phyloP scores from a whole-genome alignment of 2,329 filamentous ascomycete genomes.

The Aspergillus pseudoglaucus region DNA sequence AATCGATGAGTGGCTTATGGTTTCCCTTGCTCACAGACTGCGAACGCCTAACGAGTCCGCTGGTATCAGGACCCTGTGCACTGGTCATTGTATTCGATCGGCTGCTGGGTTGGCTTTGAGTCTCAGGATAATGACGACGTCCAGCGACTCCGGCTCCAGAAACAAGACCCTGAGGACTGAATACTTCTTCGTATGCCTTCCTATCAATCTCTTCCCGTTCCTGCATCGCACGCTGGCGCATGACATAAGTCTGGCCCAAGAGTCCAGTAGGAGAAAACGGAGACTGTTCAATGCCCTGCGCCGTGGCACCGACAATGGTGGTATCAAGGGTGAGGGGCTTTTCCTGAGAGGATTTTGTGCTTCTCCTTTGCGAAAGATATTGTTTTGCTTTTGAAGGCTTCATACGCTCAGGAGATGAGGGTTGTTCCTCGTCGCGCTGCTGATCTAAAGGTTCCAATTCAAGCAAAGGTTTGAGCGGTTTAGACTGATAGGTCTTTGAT shows the following conservation, averaged over 20 bases:
- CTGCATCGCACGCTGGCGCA: slow-evolving; percentile 35
- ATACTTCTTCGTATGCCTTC: slow-evolving; percentile 37
- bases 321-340: slow-evolving; percentile 21
- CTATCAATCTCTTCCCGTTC: slow-evolving; percentile 33
- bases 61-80: slow-evolving; percentile 14
- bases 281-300: slow-evolving; percentile 17
- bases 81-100: slow-evolving; percentile 30
- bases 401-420: slow-evolving; percentile 13
- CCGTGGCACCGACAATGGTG: slow-evolving; percentile 7
- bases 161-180: slow-evolving; percentile 49
- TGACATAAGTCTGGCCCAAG: slow-evolving; percentile 34
- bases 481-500: slow-evolving; percentile 20
- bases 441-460: slow-evolving; percentile 48
- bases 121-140: slow-evolving; percentile 16
- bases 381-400: slow-evolving; percentile 15
- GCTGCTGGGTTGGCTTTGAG: slow-evolving; percentile 15
- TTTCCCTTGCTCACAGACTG: slow-evolving; percentile 36
- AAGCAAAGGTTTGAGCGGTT: slow-evolving; percentile 58
- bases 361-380: slow-evolving; percentile 21
- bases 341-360: slow-evolving; percentile 22
- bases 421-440: slow-evolving; percentile 22
- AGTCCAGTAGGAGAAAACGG: slow-evolving; percentile 32
- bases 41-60: slow-evolving; percentile 36
- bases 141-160: slow-evolving; percentile 40
- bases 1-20: slow-evolving; percentile 60